These are phyloP conservation scores for Grosmannia huntii DNA, from an alignment of 2,329 filamentous ascomycete species.

Conservation along the genomic window DNA sequence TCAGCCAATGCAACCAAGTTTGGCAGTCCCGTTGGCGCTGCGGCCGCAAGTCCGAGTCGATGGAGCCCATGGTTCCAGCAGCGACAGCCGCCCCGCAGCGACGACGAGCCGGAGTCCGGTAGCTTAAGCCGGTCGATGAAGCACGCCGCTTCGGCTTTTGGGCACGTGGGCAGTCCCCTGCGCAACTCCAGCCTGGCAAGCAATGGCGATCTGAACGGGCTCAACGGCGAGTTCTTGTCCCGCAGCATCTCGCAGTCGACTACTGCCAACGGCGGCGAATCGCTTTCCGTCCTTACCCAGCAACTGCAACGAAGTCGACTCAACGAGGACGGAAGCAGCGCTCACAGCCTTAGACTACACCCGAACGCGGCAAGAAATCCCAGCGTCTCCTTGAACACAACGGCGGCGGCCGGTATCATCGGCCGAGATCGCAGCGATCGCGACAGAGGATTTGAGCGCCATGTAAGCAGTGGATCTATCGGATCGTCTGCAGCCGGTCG, in stretches of 20 bases:
- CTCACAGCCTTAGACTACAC: conserved; percentile 36
- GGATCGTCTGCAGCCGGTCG: conserved; percentile 40
- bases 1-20: conserved; percentile 34
- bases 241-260: neutral
- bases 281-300: conserved; percentile 46
- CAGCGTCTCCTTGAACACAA: conserved; percentile 16
- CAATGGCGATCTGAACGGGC: conserved; percentile 18
- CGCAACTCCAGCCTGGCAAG: conserved; percentile 50
- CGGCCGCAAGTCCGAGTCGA: conserved; percentile 41
- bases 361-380: conserved; percentile 32
- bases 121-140: conserved; percentile 23
- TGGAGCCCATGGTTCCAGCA: conserved; percentile 40
- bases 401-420: conserved; percentile 17
- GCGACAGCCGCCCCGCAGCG: conserved; percentile 29
- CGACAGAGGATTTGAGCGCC: conserved; percentile 37
- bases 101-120: conserved; percentile 30
- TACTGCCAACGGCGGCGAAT: conserved; percentile 31
- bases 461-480: conserved; percentile 47
- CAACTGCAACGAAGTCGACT: conserved; percentile 49
- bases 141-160: conserved; percentile 42
- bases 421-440: conserved; percentile 25
- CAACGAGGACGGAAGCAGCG: conserved; percentile 29
- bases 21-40: conserved; percentile 36
- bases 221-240: conserved; percentile 6
- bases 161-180: conserved; percentile 52